Conservation (phyloP, 129 eudicot species). For the Centaurea solstitialis region DNA sequence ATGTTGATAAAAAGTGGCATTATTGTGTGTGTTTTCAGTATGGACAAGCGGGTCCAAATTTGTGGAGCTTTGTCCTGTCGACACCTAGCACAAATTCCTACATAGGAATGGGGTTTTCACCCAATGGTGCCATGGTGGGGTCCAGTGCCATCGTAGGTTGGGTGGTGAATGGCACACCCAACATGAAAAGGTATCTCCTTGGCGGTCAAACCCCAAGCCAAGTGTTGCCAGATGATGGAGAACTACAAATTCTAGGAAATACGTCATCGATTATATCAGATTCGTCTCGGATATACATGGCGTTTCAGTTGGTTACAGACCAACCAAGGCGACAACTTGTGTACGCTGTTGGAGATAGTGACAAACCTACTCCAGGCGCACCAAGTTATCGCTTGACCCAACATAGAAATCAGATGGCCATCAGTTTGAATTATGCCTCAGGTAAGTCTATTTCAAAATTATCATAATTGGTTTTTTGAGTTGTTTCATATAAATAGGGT, state of each 20-base stretch:
- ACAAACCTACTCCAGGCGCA: slow-evolving; percentile 25
- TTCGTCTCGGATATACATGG: slow-evolving; percentile 50
- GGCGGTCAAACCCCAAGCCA: slow-evolving; percentile 47
- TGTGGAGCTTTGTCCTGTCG: slow-evolving; percentile 81
- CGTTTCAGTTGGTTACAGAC: slow-evolving; percentile 55
- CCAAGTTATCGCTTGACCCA: slow-evolving; percentile 35
- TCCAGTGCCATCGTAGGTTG: slow-evolving; percentile 93
- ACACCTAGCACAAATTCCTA: slow-evolving; percentile 67
- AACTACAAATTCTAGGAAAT: slow-evolving; percentile 39
- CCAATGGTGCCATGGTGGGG: slow-evolving; percentile 75
- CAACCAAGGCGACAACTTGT: slow-evolving; percentile 46
- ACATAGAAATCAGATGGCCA: slow-evolving; percentile 36
- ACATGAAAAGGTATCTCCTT: slow-evolving; percentile 50
- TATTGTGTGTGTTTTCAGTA: slow-evolving; percentile 41
- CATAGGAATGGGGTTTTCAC: slow-evolving; percentile 76
- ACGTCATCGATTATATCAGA: slow-evolving; percentile 28
- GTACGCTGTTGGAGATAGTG: slow-evolving; percentile 55
- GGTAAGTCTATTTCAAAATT: slow-evolving; percentile 38
- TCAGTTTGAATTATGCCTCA: slow-evolving; percentile 51
- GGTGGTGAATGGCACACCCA: slow-evolving; percentile 40
- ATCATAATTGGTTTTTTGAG: neutral
- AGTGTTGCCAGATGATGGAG: slow-evolving; percentile 53
- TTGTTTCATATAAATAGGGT: neutral
- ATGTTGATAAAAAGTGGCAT: neutral
- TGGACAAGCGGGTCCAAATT: slow-evolving; percentile 48